Percentiles rank a stretch among this genome's conserved stretches.
phyloP scores from a whole-genome alignment of 2,329 filamentous ascomycete species.

The Coccinonectria pachysandricola region DNA sequence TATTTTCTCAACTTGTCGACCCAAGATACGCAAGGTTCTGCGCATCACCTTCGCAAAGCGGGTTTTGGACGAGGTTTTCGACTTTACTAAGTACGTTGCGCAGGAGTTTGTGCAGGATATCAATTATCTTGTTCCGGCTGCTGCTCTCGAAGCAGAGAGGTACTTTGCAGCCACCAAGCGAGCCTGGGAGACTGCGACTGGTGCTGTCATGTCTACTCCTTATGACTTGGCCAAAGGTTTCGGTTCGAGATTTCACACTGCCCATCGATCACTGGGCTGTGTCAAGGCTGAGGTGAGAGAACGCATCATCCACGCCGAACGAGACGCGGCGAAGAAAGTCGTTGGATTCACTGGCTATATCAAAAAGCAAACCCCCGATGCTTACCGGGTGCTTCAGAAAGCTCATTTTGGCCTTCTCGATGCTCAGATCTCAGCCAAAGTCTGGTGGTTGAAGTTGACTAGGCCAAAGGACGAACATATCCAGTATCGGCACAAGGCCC shows the following conservation, averaged over 20 bases:
- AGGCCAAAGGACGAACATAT: constrained; percentile 37
- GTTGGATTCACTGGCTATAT: constrained; percentile 8
- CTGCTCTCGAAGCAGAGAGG: constrained; percentile 29
- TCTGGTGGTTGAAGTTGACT: constrained; percentile 46
- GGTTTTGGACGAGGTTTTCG: constrained; percentile 33
- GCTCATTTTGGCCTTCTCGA: constrained; percentile 36
- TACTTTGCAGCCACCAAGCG: constrained; percentile 25
- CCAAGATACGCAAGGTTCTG: constrained; percentile 51
- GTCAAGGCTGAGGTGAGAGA: constrained; percentile 10
- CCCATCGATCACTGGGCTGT: constrained; percentile 14
- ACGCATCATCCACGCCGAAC: constrained; percentile 9
- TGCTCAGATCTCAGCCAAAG: constrained; percentile 45
- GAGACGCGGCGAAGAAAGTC: constrained; percentile 11
- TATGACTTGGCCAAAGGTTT: constrained; percentile 18
- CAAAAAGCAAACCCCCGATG: constrained; percentile 10
- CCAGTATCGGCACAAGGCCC: constrained; percentile 38
- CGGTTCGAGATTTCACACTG: constrained; percentile 9
- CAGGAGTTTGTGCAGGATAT: constrained; percentile 34
- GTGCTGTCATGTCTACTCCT: constrained; percentile 19
- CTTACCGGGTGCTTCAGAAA: constrained; percentile 26
- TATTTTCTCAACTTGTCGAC: constrained; percentile 47
- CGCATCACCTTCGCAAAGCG: constrained; percentile 48
- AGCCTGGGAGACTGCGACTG: constrained; percentile 22
- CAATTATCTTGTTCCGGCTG: constrained; percentile 29
- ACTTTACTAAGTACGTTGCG: constrained; percentile 33